These are phyloP conservation scores for Didymella segeticola DNA, from an alignment of 2,329 filamentous ascomycete species.

Conservation along the genomic window DNA sequence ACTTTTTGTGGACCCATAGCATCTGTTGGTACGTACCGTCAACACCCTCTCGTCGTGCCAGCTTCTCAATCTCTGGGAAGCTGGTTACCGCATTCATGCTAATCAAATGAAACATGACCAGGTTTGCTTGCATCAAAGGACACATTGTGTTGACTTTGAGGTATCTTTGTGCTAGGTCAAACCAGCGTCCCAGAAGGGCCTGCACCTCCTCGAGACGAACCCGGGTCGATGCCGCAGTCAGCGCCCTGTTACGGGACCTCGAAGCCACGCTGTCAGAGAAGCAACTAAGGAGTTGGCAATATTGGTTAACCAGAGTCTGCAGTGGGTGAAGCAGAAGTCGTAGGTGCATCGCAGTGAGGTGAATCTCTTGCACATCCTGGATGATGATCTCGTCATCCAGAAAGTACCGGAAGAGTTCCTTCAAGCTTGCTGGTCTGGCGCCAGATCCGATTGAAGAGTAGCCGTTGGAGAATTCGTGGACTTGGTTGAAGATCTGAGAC, in stretches of 20 bases:
- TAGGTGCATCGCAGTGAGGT: constrained; percentile 64
- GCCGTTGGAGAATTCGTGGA: constrained; percentile 62
- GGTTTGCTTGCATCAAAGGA: constrained; percentile 67
- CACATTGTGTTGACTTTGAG: constrained; percentile 64
- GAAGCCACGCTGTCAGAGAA: constrained; percentile 63
- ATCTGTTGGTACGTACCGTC: constrained; percentile 64
- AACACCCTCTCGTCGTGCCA: constrained; percentile 67
- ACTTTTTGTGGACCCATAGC: constrained; percentile 64
- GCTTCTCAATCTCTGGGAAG: constrained; percentile 70
- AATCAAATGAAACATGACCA: constrained; percentile 74
- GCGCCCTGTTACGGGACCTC: constrained; percentile 56
- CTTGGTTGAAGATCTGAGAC: constrained; percentile 64
- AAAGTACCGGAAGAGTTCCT: constrained; percentile 72
- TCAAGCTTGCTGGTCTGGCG: constrained; percentile 64
- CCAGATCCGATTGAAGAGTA: constrained; percentile 62
- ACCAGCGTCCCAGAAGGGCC: constrained; percentile 69
- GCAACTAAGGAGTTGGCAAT: constrained; percentile 69
- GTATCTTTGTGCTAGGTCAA: constrained; percentile 66
- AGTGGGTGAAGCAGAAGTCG: constrained; percentile 73
- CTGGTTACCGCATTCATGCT: constrained; percentile 72
- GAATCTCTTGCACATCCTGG: constrained; percentile 54
- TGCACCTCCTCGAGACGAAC: constrained; percentile 70
- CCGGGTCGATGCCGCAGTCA: constrained; percentile 67
- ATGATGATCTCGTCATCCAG: constrained; percentile 67
- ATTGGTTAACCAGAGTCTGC: constrained; percentile 69